These are phyloP conservation scores for Eutrema salsugineum DNA, from an alignment of 441 rosid genomes.

Conservation along the genomic window DNA sequence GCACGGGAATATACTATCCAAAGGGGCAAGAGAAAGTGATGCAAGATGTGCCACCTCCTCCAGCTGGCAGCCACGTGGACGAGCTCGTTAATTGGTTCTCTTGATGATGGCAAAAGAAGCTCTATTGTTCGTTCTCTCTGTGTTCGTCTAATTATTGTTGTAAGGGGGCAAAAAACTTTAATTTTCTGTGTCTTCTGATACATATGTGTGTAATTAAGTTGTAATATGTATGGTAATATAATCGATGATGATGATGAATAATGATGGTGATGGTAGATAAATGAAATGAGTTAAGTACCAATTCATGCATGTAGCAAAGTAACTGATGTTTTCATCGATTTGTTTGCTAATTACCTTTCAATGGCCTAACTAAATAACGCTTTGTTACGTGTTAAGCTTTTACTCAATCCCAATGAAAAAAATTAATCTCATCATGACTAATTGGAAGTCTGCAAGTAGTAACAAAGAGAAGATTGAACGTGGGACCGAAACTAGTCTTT, in stretches of 20 bases:
- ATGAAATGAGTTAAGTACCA: neutral
- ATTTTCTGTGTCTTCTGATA: neutral
- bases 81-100: slow-evolving; percentile 34
- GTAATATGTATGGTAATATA: neutral
- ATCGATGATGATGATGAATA: neutral
- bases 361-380: neutral
- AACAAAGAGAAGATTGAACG: neutral
- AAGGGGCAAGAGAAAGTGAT: slow-evolving; percentile 36
- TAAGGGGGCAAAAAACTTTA: neutral
- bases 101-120: neutral
- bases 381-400: neutral
- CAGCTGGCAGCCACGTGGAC: slow-evolving; percentile 28
- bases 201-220: slow-evolving; percentile 8
- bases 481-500: slow-evolving; percentile 18
- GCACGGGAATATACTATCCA: slow-evolving; percentile 33
- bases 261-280: neutral
- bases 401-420: neutral
- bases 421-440: neutral
- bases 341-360: neutral
- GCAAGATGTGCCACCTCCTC: slow-evolving; percentile 38
- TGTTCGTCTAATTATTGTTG: neutral
- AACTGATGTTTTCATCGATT: neutral
- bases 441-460: neutral
- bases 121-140: neutral
- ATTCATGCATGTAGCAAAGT: neutral